Evolutionary conservation across 352 stramenopile genomes (phyloP).

Genomic region (Phytopythium sindhum): DNA sequence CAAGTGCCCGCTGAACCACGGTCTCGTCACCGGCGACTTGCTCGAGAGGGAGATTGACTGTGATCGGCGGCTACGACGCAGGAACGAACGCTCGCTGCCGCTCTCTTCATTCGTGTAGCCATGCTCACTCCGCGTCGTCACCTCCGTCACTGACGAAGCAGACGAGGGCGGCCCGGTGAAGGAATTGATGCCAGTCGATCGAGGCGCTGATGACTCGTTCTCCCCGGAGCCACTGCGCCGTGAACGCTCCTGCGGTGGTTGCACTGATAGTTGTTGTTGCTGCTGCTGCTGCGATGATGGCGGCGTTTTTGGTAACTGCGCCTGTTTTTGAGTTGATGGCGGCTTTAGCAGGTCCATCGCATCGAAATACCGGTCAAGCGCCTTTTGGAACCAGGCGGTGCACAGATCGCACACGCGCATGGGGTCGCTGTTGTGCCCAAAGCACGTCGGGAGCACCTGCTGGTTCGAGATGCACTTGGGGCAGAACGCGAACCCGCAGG

Average conservation of each 20-base stretch:
- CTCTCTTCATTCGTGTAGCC: background rate
- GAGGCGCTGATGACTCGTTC: background rate
- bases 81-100: background rate
- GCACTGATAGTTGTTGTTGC: constrained; percentile 6
- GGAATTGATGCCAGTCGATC: background rate
- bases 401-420: constrained; percentile 63
- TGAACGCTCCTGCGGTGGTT: background rate
- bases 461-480: constrained; percentile 58
- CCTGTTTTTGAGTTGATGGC: too few species aligned
- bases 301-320: constrained; percentile 12
- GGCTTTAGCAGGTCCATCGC: constrained; percentile 38
- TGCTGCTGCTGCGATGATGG: constrained; percentile 15
- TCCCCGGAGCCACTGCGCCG: background rate
- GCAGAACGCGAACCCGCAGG: constrained; percentile 62
- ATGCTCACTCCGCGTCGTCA: background rate
- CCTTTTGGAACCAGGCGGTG: constrained; percentile 59
- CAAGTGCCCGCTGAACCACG: constrained; percentile 72
- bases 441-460: constrained; percentile 50
- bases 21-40: constrained; percentile 21
- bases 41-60: constrained; percentile 21
- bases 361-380: constrained; percentile 66
- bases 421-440: constrained; percentile 45
- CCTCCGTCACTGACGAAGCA: background rate
- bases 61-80: constrained; percentile 3
- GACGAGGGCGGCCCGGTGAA: background rate